Conservation (phyloP, 2,329 filamentous ascomycete genomes). For the Trichoderma endophyticum region DNA sequence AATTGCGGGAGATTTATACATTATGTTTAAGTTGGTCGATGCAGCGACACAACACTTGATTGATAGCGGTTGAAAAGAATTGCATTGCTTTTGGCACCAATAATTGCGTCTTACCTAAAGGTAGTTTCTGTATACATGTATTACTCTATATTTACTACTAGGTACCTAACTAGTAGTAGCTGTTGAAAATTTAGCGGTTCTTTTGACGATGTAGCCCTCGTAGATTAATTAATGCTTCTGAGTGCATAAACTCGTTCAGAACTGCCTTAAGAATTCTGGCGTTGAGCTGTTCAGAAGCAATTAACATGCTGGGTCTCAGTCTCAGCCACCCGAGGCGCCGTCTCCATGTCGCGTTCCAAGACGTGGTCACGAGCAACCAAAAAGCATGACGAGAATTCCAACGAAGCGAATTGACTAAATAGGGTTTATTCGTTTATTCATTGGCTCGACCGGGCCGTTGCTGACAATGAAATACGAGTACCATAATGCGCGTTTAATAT, state of each 20-base stretch:
- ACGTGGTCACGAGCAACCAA: neutral
- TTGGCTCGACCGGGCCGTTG: neutral
- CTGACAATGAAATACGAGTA: neutral
- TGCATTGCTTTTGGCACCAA: neutral
- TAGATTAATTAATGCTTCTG: neutral
- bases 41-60: neutral
- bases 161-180: neutral
- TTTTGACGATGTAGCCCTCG: neutral
- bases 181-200: neutral
- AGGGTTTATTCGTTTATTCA: neutral
- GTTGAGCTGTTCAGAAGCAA: neutral
- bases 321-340: neutral
- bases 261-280: neutral
- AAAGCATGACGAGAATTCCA: conserved; percentile 4
- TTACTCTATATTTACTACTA: neutral
- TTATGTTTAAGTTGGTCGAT: neutral
- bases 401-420: neutral
- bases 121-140: neutral
- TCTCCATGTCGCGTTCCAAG: neutral
- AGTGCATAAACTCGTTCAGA: neutral
- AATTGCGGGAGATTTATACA: neutral
- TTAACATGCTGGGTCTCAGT: neutral
- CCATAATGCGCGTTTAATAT: neutral
- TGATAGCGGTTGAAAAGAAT: neutral
- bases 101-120: neutral